These are phyloP conservation scores for Nepenthes alata DNA, from an alignment of 179 eudicot genomes.

Conservation along the genomic window DNA sequence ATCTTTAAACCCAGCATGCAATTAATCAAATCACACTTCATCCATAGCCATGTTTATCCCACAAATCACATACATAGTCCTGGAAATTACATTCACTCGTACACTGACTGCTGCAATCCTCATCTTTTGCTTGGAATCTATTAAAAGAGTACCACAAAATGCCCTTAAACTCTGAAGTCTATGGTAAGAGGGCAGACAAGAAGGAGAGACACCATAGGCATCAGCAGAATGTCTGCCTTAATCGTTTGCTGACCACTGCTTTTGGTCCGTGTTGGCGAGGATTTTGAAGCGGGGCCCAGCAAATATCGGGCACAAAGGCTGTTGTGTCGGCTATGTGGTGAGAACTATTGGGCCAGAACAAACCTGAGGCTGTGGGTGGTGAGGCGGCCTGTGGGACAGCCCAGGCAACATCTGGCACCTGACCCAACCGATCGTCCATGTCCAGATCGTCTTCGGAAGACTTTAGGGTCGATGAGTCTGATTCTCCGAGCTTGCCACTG, in stretches of 20 bases:
- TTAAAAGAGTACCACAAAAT: too few species aligned
- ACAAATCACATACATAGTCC: too few species aligned
- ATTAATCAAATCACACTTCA: too few species aligned
- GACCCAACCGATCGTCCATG: slow-evolving; percentile 57
- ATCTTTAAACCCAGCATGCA: too few species aligned
- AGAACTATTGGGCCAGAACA: slow-evolving; percentile 56
- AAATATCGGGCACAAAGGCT: slow-evolving; percentile 63
- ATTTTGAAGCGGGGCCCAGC: slow-evolving; percentile 1
- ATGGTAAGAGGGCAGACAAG: too few species aligned
- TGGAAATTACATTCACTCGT: too few species aligned
- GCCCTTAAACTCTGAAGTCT: too few species aligned
- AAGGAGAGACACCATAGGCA: too few species aligned
- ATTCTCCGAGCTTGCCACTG: slow-evolving; percentile 71
- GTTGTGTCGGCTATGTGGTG: slow-evolving; percentile 26
- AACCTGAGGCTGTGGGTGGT: slow-evolving; percentile 82
- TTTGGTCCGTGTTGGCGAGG: neutral
- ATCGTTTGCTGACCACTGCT: neutral
- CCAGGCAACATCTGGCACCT: slow-evolving; percentile 72
- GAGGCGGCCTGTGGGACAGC: slow-evolving; percentile 57
- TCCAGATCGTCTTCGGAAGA: slow-evolving; percentile 60
- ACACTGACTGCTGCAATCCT: too few species aligned
- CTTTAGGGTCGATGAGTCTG: slow-evolving; percentile 50
- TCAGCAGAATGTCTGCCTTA: neutral
- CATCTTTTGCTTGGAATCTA: too few species aligned
- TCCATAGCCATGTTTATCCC: too few species aligned